A percentile compares a stretch with the other conserved stretches of the same genome.
phyloP scores from a whole-genome alignment of 1,139 yeast species.

The Suhomyces anneliseae region DNA sequence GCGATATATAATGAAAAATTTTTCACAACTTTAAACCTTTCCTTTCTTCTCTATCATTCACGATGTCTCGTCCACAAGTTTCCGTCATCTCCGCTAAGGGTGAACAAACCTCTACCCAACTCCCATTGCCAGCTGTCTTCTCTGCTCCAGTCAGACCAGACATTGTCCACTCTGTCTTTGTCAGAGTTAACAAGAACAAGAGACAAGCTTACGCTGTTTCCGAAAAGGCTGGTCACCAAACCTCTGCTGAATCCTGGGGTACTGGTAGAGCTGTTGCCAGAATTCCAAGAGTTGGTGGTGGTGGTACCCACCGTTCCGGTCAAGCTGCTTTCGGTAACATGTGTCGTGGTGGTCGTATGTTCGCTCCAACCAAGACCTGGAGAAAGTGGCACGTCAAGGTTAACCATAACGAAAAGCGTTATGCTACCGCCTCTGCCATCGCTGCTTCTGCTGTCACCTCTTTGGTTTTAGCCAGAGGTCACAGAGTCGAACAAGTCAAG shows the following conservation, averaged over 20 bases:
- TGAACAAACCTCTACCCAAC: constrained; percentile 78
- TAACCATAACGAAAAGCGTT: constrained; percentile 99
- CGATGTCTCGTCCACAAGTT: constrained; percentile 95
- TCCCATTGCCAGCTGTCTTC: constrained; percentile 98
- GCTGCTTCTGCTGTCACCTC: constrained; percentile 99
- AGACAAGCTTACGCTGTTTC: constrained; percentile 99
- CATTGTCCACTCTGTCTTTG: constrained; percentile 97
- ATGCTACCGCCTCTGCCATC: constrained; percentile 99
- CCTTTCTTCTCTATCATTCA: constrained; percentile 27
- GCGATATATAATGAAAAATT: constrained; percentile 15
- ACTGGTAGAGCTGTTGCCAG: constrained; percentile 99
- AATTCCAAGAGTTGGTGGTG: constrained; percentile 99
- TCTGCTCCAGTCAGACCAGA: constrained; percentile 99
- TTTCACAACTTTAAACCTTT: constrained; percentile 13
- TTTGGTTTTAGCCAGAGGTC: constrained; percentile 99
- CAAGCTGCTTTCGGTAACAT: constrained; percentile 99
- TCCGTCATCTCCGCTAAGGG: constrained; percentile 90
- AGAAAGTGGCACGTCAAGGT: constrained; percentile 99
- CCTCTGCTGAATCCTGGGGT: constrained; percentile 99
- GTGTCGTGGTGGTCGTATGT: constrained; percentile 99
- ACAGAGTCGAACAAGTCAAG: constrained; percentile 97
- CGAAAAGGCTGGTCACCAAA: constrained; percentile 99
- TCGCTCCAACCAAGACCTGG: constrained; percentile 99
- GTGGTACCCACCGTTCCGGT: constrained; percentile 99
- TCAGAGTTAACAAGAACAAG: constrained; percentile 99